phyloP scores from a whole-genome alignment of 2,329 filamentous ascomycete genomes.

The Volutella citrinella region DNA sequence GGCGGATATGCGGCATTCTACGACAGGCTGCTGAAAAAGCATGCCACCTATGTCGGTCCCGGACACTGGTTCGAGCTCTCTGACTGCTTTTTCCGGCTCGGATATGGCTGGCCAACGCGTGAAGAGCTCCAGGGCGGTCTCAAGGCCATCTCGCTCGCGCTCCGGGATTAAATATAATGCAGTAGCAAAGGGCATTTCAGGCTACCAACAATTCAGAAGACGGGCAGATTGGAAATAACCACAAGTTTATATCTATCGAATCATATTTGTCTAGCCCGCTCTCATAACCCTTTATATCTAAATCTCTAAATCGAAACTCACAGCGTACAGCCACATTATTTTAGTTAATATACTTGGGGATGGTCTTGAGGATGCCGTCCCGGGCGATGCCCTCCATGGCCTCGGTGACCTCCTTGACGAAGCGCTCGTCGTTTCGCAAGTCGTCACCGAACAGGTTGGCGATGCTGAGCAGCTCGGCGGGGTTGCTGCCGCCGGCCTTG shows the following conservation, averaged over 20 bases:
- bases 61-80: constrained; percentile 23
- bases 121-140: constrained; percentile 19
- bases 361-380: constrained; percentile 47
- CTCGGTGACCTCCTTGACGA: constrained; percentile 43
- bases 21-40: constrained; percentile 13
- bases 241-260: too few relatives aligned
- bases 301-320: too few relatives aligned
- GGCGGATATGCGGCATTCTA: constrained; percentile 17
- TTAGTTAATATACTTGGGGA: constrained; percentile 44
- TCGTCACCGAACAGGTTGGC: constrained; percentile 50
- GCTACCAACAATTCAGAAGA: too few relatives aligned
- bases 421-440: constrained; percentile 44
- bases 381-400: constrained; percentile 44
- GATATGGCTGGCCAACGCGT: constrained; percentile 21
- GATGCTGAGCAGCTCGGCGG: constrained; percentile 41
- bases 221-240: too few relatives aligned
- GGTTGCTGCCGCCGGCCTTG: constrained; percentile 39
- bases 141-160: constrained; percentile 14
- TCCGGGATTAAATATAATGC: constrained; percentile 7
- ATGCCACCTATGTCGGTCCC: constrained; percentile 20
- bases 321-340: too few relatives aligned
- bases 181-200: too few relatives aligned
- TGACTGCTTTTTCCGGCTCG: constrained; percentile 21
- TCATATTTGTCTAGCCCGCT: too few relatives aligned
- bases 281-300: too few relatives aligned